Base-by-base conservation (phyloP, 2,329 filamentous ascomycete genomes). In the Epichloe festucae region DNA sequence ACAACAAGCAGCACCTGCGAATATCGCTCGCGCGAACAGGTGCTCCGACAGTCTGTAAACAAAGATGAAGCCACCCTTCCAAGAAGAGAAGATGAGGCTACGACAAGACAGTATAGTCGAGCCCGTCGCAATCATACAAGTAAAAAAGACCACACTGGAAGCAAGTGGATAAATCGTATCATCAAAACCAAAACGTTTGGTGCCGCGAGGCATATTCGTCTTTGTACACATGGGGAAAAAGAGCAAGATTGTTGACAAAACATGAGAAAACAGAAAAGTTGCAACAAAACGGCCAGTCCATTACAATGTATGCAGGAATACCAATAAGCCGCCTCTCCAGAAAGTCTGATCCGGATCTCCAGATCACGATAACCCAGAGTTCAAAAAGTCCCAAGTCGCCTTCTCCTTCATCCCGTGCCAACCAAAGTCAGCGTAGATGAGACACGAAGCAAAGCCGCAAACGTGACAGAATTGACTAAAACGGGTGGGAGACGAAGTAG, bases 171-270 rank as follows among this genome's bases (percentile, higher is more conserved):
- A 38, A 46, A 35, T n/a, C 45, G 14, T 12, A 46, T 36, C 46
- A 42, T 49, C 51, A 60, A 62, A 56, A 58, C 52, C 55, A 58
- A 62, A 62, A 53, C 59, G 53, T 61, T 57, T 59, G 60, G 57
- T 65, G 66, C 66, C 66, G 66, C 64, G 66, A 68, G 66, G 66
- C 66, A 57, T 62, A 61, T 61, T 64, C 63, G 59, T 68, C 65
- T 67, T 62, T 62, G 57, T 56, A 62, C 59, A 59, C 55, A 54
- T 47, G 58, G 55, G 49, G 57, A 51, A 17, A 15, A 38, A 46
- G 7, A 34, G 19, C 50, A 47, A 54, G 48, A 49, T 23, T 46
- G 46, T 43, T 31, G 38, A 52, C 36, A 19, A 34, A 21, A 46
- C 49, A 46, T 47, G 47, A 52, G 42, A 43, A 47, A 44, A 48